Base-by-base conservation (phyloP, 2,329 filamentous ascomycete genomes). In the Aureobasidium zeae region DNA sequence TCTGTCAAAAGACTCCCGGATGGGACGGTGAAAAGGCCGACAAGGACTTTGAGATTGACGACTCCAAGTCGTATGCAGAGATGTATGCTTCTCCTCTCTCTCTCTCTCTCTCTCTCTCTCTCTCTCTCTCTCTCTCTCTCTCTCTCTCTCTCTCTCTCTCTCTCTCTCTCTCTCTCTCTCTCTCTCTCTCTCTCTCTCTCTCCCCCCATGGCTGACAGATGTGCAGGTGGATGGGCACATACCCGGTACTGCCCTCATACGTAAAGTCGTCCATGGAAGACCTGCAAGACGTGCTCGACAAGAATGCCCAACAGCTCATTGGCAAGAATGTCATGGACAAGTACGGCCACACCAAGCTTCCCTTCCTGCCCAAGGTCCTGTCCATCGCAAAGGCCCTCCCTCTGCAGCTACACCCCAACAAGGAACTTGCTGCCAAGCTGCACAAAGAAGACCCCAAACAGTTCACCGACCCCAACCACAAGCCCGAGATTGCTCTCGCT, bases 401-500 rank as follows among this genome's bases (percentile, higher is more conserved):
- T 1, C 67, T 88, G 2, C 83, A 87, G 56, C 71, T 86, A 11
- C 83, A 87, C 50, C 83, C 82, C 22, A 75, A 86, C 63, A 83
- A 81, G 55, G 66, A 73, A 0, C 70, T 86, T 1, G 74, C 83
- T 0, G 63, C 70, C 7, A 70, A 77, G 53, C 69, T 86, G 2
- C 80, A 86, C 62, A 57, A 71, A 43, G 59, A 76, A 50, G 70
- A 85, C 43, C 81, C 82, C 0, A 61, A 75, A 2, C 72, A 76
- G 46, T 87, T 83, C 58, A 75, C 74, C 1, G 82, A 88, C 51
- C 65, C 73, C 2, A 87, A 87, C 58, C 82, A 87, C 67, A 87
- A 87, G 62, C 83, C 83, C 1, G 83, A 88, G 57, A 87, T 88
- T 42, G 82, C 83, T 1, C 66, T 88, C 1, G 82, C 83, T 0